Conservation (phyloP, 106 monocot species). For the Dioscorea alata region DNA sequence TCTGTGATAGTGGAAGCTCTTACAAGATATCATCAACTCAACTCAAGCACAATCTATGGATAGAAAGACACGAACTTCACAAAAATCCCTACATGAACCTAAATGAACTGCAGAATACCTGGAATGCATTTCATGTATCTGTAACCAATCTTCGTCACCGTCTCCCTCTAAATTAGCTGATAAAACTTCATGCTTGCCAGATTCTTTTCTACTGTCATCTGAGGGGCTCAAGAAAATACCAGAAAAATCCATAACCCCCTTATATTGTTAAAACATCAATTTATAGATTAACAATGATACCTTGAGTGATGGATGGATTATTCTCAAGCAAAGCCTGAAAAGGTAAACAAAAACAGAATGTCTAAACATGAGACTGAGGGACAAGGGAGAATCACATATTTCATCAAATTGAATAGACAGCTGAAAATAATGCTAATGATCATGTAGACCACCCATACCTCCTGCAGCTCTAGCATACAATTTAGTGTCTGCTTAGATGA, state of each 20-base stretch:
- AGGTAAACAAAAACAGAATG: not conserved
- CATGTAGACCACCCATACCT: constrained; percentile 32
- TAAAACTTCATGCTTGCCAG: constrained; percentile 17
- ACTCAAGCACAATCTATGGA: too few species aligned
- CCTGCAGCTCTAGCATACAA: constrained; percentile 66
- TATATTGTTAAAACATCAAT: too few species aligned
- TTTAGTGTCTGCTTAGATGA: constrained; percentile 54
- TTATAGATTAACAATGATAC: constrained; percentile 30
- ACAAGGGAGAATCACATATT: not conserved
- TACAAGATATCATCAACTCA: too few species aligned
- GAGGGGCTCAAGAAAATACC: too few species aligned
- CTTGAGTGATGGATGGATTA: constrained; percentile 45
- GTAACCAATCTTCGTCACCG: constrained; percentile 61
- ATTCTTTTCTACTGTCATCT: constrained; percentile 13
- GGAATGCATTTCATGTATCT: constrained; percentile 27
- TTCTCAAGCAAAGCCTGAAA: constrained; percentile 74
- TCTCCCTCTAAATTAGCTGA: constrained; percentile 21
- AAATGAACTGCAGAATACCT: constrained; percentile 30
- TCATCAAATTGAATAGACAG: too few species aligned
- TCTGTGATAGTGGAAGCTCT: too few species aligned
- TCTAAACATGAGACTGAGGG: not conserved
- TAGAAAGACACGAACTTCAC: too few species aligned
- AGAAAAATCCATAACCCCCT: too few species aligned
- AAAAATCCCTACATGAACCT: too few species aligned
- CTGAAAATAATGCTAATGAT: not conserved